These are phyloP conservation scores for Diaporthe longicolla DNA, from an alignment of 2,329 filamentous ascomycete genomes.

Conservation along the genomic window DNA sequence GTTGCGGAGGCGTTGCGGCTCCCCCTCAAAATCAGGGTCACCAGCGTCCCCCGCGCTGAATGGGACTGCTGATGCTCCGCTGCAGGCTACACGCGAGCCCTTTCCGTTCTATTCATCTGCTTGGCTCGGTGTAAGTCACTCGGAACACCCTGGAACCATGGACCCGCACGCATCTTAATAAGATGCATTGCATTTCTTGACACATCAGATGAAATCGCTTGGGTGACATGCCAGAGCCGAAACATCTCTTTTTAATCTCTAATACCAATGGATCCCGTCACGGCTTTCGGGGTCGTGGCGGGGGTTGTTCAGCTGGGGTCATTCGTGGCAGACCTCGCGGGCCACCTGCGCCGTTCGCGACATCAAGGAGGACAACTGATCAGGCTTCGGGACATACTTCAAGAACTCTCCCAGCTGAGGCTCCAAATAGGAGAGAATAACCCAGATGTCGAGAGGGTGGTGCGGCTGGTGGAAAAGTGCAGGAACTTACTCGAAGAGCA, in stretches of 20 bases:
- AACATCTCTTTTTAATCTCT: neutral
- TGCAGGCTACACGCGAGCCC: neutral
- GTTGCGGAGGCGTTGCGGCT: slow-evolving; percentile 4
- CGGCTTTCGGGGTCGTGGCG: slow-evolving; percentile 21
- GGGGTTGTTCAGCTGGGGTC: slow-evolving; percentile 24
- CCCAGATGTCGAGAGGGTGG: slow-evolving; percentile 24
- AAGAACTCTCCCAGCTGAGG: slow-evolving; percentile 29
- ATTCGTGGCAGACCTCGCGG: slow-evolving; percentile 3
- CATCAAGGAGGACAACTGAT: slow-evolving; percentile 24
- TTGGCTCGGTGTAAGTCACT: neutral
- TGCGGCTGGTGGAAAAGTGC: slow-evolving; percentile 29
- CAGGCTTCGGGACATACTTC: slow-evolving; percentile 29
- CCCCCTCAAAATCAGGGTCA: neutral
- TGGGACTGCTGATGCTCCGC: neutral
- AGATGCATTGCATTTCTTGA: slow-evolving; percentile 14
- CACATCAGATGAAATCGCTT: slow-evolving; percentile 3
- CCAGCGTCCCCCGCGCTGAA: slow-evolving; percentile 18
- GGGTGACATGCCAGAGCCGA: slow-evolving; percentile 15
- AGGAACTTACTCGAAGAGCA: slow-evolving; percentile 33
- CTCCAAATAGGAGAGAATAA: slow-evolving; percentile 12
- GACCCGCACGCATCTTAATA: slow-evolving; percentile 8
- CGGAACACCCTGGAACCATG: slow-evolving; percentile 21
- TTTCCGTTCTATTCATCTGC: neutral
- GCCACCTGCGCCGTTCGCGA: slow-evolving; percentile 12
- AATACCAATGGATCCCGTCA: slow-evolving; percentile 8